A percentile compares a stretch with the other conserved stretches of the same genome.
These are phyloP conservation scores for Arthrobotrys iridis DNA, from an alignment of 2,329 filamentous ascomycete species.

Conservation along the genomic window DNA sequence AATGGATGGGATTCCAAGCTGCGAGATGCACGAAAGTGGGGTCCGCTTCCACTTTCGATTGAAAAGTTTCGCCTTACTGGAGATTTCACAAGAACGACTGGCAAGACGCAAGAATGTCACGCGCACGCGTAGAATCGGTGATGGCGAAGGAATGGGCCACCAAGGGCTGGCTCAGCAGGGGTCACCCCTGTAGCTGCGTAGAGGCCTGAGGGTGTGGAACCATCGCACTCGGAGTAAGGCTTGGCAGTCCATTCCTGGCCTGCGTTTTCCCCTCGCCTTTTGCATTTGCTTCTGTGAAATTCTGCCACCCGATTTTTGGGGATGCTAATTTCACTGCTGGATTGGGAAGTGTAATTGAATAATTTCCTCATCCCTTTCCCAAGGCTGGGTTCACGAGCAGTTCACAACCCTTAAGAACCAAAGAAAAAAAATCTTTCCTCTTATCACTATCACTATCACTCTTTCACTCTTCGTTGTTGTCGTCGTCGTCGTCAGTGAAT, in stretches of 20 bases:
- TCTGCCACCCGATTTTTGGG: conserved; percentile 46
- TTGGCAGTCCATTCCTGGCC: conserved; percentile 11
- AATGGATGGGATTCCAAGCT: not conserved
- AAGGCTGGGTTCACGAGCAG: not conserved
- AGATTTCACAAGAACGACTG: conserved; percentile 2
- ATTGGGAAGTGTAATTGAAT: conserved; percentile 54
- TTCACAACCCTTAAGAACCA: not conserved
- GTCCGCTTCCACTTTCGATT: not conserved
- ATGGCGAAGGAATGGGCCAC: conserved; percentile 23
- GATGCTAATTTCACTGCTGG: conserved; percentile 20
- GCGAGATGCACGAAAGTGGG: conserved; percentile 14
- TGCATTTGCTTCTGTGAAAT: not conserved
- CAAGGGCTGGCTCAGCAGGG: not conserved
- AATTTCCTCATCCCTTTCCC: conserved; percentile 48
- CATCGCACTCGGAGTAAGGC: conserved; percentile 19
- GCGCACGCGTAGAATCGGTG: conserved; percentile 50
- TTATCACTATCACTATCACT: conserved; percentile 5
- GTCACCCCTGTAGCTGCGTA: not conserved
- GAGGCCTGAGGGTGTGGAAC: not conserved
- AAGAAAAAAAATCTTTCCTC: conserved; percentile 2
- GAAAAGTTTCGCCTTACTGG: conserved; percentile 18
- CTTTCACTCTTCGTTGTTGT: not conserved
- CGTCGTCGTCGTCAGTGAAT: not conserved
- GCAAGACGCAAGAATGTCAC: conserved; percentile 42
- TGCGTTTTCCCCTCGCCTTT: not conserved